These are phyloP conservation scores for Sporothrix brunneoviolacea DNA, from an alignment of 2,329 filamentous ascomycete genomes.

Conservation along the genomic window DNA sequence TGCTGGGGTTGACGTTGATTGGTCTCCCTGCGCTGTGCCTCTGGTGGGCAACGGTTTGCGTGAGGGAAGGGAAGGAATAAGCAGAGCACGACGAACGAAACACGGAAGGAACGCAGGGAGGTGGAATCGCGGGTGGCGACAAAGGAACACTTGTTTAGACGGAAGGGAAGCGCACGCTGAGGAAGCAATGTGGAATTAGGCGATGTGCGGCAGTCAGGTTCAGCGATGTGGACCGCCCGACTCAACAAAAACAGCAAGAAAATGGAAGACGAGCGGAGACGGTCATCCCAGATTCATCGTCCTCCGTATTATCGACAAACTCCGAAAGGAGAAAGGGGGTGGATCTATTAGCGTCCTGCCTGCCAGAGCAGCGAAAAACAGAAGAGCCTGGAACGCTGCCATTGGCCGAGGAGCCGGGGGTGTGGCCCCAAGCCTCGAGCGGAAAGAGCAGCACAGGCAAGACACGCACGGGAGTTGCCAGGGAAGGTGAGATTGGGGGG, in stretches of 20 bases:
- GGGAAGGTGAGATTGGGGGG: background rate
- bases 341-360: constrained; percentile 8
- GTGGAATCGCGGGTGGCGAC: background rate
- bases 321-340: constrained; percentile 7
- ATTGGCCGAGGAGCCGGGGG: constrained; percentile 10
- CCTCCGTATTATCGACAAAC: constrained; percentile 3
- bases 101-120: background rate
- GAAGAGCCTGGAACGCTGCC: constrained; percentile 2
- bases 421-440: background rate
- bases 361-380: background rate
- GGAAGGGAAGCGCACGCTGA: background rate
- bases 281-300: no score
- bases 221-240: no score
- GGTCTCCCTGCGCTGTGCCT: no score
- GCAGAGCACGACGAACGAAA: background rate
- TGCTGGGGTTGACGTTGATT: no score
- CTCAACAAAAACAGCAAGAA: no score
- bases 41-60: no score
- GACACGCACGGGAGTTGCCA: background rate
- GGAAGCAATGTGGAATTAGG: constrained; percentile 1
- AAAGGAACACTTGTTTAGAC: background rate
- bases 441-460: background rate
- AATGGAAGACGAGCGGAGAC: no score
- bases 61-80: no score
- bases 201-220: no score